Base-by-base conservation (phyloP, 2,329 filamentous ascomycete species). In the Xylaria sp. region DNA sequence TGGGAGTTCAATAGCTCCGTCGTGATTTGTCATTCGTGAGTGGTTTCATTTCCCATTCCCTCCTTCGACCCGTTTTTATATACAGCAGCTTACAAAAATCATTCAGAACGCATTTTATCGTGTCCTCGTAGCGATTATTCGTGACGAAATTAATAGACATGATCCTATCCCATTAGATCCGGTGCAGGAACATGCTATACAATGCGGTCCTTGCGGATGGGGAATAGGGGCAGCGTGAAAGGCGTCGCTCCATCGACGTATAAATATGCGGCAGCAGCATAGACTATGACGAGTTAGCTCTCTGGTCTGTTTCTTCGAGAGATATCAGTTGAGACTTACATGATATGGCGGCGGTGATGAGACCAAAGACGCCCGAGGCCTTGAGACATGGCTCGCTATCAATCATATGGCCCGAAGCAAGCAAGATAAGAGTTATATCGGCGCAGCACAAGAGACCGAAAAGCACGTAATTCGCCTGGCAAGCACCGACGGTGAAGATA, bases 401-500 rank as follows among this genome's bases (percentile, higher is more conserved):
- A 16, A 60, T 49, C 67, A 69, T 68, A 51, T 66, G 48, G 16
- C 67, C 67, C 18, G 61, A 47, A 18, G 67, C 68, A 30, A 69
- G 58, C 50, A 68, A 61, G 52, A 69, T 64, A 2, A 68, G 61
- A 5, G 66, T 66, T 5, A 69, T 11, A 51, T 69, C 67, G 37
- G 67, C 65, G 13, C 63, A 61, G 59, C 61, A 55, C 10, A 69
- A 62, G 47, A 65, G 62, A 48, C 52, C 47, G 39, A 68, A 60
- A 35, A 69, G 59, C 10, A 65, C 59, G 23, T 55, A 68, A 60
- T 66, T 66, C 51, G 59, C 61, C 50, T 68, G 66, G 57, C 65
- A 59, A 57, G 68, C 65, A 44, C 65, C 68, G 30, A 69, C 59
- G n/a, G 68, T 69, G 59, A 68, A 69, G 50, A 69, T 66, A 16